Percentiles rank a stretch among this genome's conserved stretches.
phyloP scores from a whole-genome alignment of 164 flowering plant genomes.

The Annona cherimola region DNA sequence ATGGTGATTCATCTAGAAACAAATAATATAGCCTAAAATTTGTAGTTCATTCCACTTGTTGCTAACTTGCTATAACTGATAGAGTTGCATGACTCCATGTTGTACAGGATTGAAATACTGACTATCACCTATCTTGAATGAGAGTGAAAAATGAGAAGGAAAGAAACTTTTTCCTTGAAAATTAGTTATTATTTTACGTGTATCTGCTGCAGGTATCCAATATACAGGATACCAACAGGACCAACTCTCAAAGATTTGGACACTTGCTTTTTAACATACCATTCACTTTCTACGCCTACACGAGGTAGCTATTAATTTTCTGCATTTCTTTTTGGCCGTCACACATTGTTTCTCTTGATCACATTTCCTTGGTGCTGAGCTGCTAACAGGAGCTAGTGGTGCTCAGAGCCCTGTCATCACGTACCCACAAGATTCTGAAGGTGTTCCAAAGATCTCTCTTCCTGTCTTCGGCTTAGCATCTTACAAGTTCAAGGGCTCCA shows the following conservation, averaged over 20 bases:
- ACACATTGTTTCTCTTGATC: not conserved
- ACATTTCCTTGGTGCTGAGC: not conserved
- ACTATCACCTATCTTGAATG: not conserved
- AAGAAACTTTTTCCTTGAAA: not conserved
- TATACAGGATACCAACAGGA: slow-evolving; percentile 87
- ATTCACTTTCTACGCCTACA: slow-evolving; percentile 58
- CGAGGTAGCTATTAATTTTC: slow-evolving; percentile 35
- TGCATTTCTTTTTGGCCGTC: not conserved
- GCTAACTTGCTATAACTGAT: not conserved
- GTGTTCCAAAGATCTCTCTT: slow-evolving; percentile 44
- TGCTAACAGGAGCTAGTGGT: slow-evolving; percentile 32
- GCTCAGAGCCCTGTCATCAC: slow-evolving; percentile 33
- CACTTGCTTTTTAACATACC: slow-evolving; percentile 87
- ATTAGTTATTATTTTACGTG: too few relatives aligned
- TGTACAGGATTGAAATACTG: not conserved
- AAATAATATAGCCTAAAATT: too few relatives aligned
- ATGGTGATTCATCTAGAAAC: not conserved
- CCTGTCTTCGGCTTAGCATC: slow-evolving; percentile 77
- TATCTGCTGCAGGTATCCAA: slow-evolving; percentile 71
- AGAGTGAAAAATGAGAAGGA: not conserved
- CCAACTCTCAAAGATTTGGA: slow-evolving; percentile 77
- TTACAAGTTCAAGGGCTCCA: slow-evolving; percentile 64
- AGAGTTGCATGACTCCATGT: not conserved
- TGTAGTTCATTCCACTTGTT: too few relatives aligned
- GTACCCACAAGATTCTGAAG: slow-evolving; percentile 43